phyloP scores from a whole-genome alignment of 176 grass and related monocot species.

The Triticum timopheevii region DNA sequence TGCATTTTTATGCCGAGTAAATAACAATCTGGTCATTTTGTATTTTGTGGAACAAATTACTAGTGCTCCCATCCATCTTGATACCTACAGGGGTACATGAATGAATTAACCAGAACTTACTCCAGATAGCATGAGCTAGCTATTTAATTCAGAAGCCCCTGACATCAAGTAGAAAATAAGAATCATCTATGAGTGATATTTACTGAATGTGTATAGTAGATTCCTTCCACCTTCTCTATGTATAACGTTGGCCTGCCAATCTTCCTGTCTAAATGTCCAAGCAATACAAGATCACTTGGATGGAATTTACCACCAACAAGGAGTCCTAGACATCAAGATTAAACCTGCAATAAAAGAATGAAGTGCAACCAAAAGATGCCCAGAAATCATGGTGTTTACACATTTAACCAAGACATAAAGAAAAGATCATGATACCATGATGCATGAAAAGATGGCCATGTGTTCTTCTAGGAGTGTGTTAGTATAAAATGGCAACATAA shows the following conservation, averaged over 20 bases:
- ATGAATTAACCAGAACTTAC: neutral
- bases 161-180: neutral
- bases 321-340: slow-evolving; percentile 57
- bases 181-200: slow-evolving; percentile 54
- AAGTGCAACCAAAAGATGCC: too few species aligned
- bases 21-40: slow-evolving; percentile 56
- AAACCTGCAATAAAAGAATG: slow-evolving; percentile 48
- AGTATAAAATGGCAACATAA: too few species aligned
- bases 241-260: slow-evolving; percentile 46
- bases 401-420: neutral
- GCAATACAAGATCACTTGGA: slow-evolving; percentile 67
- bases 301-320: slow-evolving; percentile 85
- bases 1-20: too few species aligned
- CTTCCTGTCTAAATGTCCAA: slow-evolving; percentile 72
- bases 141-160: neutral
- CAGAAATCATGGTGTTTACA: neutral
- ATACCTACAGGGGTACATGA: slow-evolving; percentile 39
- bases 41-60: slow-evolving; percentile 77
- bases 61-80: slow-evolving; percentile 55
- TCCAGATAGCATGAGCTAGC: neutral
- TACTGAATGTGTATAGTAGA: slow-evolving; percentile 43
- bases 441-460: too few species aligned
- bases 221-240: too few species aligned
- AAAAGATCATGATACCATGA: neutral
- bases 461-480: too few species aligned